Conservation (phyloP, 257 asterid species). For the Henckelia pumila region DNA sequence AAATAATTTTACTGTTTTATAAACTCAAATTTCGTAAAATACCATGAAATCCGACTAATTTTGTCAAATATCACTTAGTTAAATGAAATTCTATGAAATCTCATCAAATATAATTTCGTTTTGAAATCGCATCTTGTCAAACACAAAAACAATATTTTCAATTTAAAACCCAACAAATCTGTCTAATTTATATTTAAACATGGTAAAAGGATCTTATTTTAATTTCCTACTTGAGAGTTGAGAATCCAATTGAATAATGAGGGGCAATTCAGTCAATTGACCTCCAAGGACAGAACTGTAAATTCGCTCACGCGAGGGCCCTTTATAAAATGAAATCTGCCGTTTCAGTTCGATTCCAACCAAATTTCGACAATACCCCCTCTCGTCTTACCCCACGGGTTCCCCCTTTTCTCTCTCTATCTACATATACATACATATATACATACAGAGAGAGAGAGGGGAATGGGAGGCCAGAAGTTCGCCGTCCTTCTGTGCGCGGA, state of each 20-base stretch:
- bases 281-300: slow-evolving; percentile 29
- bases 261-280: neutral
- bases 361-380: neutral
- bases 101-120: neutral
- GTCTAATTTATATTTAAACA: too few relatives aligned
- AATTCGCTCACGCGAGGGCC: neutral
- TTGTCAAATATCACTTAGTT: too few relatives aligned
- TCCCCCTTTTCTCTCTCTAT: slow-evolving; percentile 28
- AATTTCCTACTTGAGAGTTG: neutral
- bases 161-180: too few relatives aligned
- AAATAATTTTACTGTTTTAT: too few relatives aligned
- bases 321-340: neutral
- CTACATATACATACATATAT: neutral
- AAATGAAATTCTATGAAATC: too few relatives aligned
- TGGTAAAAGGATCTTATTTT: too few relatives aligned
- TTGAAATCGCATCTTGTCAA: too few relatives aligned
- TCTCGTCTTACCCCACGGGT: neutral
- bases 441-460: slow-evolving; percentile 16
- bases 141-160: too few relatives aligned
- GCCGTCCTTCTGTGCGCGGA: slow-evolving; percentile 84
- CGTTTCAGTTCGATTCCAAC: neutral
- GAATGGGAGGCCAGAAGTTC: slow-evolving; percentile 63
- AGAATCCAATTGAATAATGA: neutral
- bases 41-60: too few relatives aligned
- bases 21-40: too few relatives aligned